A percentile compares a stretch with the other conserved stretches of the same genome.
Evolutionary conservation across 2,329 filamentous ascomycete species (phyloP).

Genomic region (Cladosporium sp.): DNA sequence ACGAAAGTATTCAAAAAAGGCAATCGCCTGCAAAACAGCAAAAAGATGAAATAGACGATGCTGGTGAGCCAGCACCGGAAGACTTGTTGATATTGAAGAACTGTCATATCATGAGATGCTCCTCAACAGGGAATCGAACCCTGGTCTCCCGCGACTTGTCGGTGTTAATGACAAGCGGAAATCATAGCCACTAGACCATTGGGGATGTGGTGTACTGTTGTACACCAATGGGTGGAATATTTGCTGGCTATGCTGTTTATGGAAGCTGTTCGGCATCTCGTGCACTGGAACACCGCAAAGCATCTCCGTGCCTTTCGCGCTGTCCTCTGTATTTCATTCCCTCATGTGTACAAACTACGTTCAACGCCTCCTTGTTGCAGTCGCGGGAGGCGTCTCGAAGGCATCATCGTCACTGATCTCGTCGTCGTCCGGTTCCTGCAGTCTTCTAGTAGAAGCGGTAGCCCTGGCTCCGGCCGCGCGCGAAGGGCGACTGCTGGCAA

Average conservation of each 20-base stretch:
- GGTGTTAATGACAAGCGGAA: conserved; percentile 17
- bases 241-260: not conserved
- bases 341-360: not conserved
- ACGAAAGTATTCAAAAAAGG: too few species aligned
- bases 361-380: conserved; percentile 4
- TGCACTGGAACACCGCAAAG: too few species aligned
- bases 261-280: not conserved
- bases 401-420: conserved; percentile 43
- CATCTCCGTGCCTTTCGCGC: not conserved
- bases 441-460: conserved; percentile 30
- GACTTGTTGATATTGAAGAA: conserved; percentile 14
- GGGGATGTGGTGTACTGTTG: conserved; percentile 10
- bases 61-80: conserved; percentile 14
- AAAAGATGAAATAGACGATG: not conserved
- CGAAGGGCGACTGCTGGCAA: not conserved
- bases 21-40: not conserved
- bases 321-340: not conserved
- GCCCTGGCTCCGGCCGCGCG: not conserved
- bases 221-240: not conserved
- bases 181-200: conserved; percentile 20
- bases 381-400: conserved; percentile 31
- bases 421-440: conserved; percentile 43
- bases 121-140: conserved; percentile 19
- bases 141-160: conserved; percentile 19
- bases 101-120: conserved; percentile 14